Evolutionary conservation across 257 asterid genomes (phyloP), one percentile per base, ranked within the genome.

Genomic region (Jaltomata sinuosa): DNA sequence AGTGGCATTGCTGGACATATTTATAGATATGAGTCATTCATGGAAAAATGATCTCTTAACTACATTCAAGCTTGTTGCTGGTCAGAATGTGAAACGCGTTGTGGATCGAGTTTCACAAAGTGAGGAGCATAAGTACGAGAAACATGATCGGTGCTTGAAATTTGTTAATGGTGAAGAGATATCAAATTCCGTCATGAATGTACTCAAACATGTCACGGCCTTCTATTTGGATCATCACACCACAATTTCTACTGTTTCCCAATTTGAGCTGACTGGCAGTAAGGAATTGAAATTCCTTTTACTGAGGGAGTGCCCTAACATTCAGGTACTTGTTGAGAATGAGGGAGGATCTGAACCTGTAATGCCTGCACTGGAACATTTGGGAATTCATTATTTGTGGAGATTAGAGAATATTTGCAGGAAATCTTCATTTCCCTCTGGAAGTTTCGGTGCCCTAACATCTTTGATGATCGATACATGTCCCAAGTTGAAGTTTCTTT

Each of bases 171-270:
- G 89, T 14, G 82, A 78, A 10, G 52, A 47, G n/a, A 67, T 52
- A 22, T 40, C 52, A 12, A 47, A 71, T 11, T 62, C 40, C 34
- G n/a, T 88, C 2, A 29, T 45, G 52, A 29, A 53, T 6, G 81
- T 80, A 31, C 84, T 86, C 31, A 47, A 16, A 62, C 79, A 15
- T 55, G 84, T 40, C 40, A 82, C 83, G 27, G 81, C 89, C 27
- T 79, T 88, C 77, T 88, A 88, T 76, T 68, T 88, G 85, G 90
- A 88, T 67, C 90, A 85, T 85, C 87, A 85, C 32, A 57, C 64
- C 40, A 67, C 5, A 36, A 40, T 61, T 47, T 10, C 65, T n/a
- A 84, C 78, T 78, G 27, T 87, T 78, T 74, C 87, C 8, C 59
- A 84, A 54, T 74, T 87, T 3, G 86, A 42, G 31, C 14, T 84